A percentile compares a stretch with the other conserved stretches of the same genome.
Evolutionary conservation across 2,329 filamentous ascomycete genomes (phyloP).

Genomic region (Sphaerulina musiva): DNA sequence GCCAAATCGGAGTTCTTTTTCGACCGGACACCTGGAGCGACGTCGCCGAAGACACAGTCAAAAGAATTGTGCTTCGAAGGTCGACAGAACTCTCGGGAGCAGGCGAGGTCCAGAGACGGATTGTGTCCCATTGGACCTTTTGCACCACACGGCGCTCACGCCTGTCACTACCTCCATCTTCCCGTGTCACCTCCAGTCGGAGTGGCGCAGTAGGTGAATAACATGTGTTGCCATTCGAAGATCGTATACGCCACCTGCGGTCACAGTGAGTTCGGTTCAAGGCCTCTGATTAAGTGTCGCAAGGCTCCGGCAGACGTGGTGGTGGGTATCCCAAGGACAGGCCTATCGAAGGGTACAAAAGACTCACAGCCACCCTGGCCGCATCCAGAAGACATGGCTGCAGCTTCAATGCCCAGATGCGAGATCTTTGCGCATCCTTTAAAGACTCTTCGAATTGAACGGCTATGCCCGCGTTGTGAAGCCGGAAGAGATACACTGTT

Average conservation of each 20-base stretch:
- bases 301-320: conserved; percentile 23
- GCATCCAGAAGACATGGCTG: not conserved
- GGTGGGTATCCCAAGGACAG: not conserved
- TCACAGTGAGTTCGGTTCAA: conserved; percentile 34
- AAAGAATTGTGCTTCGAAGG: not conserved
- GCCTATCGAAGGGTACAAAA: not conserved
- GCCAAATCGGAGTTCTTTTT: not conserved
- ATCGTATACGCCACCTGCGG: conserved; percentile 40
- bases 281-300: conserved; percentile 34
- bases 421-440: conserved; percentile 32
- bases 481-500: conserved; percentile 25
- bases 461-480: conserved; percentile 33
- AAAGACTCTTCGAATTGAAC: conserved; percentile 32
- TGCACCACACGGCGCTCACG: conserved; percentile 3
- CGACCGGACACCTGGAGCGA: conserved; percentile 1
- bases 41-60: not conserved
- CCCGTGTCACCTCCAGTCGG: not conserved
- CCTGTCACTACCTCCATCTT: conserved; percentile 2
- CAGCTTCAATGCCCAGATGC: conserved; percentile 23
- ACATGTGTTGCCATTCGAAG: conserved; percentile 41
- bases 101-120: conserved; percentile 2
- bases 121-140: conserved; percentile 5
- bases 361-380: conserved; percentile 17
- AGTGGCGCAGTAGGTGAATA: not conserved
- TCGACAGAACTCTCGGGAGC: conserved; percentile 5